A percentile compares a stretch with the other conserved stretches of the same genome.
These are phyloP conservation scores for Diplodia sapinea DNA, from an alignment of 2,329 filamentous ascomycete species.

Conservation along the genomic window DNA sequence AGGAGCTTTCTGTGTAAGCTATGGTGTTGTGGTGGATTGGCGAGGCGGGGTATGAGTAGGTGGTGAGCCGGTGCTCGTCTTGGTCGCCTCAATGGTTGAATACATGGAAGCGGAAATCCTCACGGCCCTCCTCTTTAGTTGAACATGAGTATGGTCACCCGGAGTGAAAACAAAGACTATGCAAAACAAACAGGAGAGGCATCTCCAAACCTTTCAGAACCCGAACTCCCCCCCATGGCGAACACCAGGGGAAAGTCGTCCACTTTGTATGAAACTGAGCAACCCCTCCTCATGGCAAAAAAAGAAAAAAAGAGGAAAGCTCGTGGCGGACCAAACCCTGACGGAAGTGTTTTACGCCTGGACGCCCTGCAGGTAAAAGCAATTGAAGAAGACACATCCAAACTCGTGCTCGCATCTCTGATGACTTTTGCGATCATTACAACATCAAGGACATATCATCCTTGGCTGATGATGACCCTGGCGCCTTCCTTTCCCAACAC, in stretches of 20 bases:
- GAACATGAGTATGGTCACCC: slow-evolving; percentile 28
- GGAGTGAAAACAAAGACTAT: slow-evolving; percentile 5
- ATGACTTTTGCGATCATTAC: slow-evolving; percentile 13
- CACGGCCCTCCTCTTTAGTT: slow-evolving; percentile 22
- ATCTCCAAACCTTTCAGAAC: slow-evolving; percentile 1
- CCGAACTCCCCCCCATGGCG: neutral
- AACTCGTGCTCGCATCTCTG: slow-evolving; percentile 29
- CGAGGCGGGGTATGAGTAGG: slow-evolving; percentile 5
- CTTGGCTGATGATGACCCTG: slow-evolving; percentile 60
- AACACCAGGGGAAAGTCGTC: neutral
- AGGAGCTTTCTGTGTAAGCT: slow-evolving; percentile 15
- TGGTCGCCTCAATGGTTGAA: slow-evolving; percentile 4
- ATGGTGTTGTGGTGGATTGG: slow-evolving; percentile 8
- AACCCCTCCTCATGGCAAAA: slow-evolving; percentile 11
- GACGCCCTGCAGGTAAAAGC: slow-evolving; percentile 30
- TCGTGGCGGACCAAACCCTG: slow-evolving; percentile 24
- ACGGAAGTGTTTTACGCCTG: slow-evolving; percentile 27
- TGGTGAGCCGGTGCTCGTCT: neutral
- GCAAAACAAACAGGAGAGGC: slow-evolving; percentile 10
- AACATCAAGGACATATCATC: slow-evolving; percentile 37
- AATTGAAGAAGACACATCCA: slow-evolving; percentile 26
- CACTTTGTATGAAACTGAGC: slow-evolving; percentile 9
- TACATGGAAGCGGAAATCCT: slow-evolving; percentile 10
- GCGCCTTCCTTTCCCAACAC: slow-evolving; percentile 95
- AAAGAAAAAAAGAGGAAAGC: neutral